Percentiles rank a stretch among this genome's conserved stretches.
Evolutionary conservation across 306 rosid genomes (phyloP).

Genomic region (Citrullus colocynthis): DNA sequence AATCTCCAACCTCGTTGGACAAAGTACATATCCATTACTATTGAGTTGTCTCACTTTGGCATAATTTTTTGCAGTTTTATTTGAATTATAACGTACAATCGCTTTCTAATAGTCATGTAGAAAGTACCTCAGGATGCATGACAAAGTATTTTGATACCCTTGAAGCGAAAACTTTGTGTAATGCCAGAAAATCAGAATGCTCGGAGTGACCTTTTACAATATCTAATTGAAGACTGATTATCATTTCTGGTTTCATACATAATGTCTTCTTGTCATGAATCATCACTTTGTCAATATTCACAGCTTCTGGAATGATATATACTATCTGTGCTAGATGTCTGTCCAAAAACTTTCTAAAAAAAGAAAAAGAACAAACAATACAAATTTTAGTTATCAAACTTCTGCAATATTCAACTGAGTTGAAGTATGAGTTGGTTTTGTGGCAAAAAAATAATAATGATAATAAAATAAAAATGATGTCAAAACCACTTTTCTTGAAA

Average conservation of each 20-base stretch:
- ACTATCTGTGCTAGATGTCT: conserved; percentile 52
- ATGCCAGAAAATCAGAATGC: conserved; percentile 30
- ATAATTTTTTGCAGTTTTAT: neutral
- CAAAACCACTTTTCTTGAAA: neutral
- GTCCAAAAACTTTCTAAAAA: conserved; percentile 38
- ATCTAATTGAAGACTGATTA: conserved; percentile 36
- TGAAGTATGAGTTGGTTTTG: neutral
- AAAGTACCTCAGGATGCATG: conserved; percentile 45
- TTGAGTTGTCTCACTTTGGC: too few species aligned
- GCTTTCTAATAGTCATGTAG: neutral
- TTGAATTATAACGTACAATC: neutral
- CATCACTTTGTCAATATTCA: conserved; percentile 28
- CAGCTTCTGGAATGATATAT: conserved; percentile 46
- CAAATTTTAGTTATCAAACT: neutral
- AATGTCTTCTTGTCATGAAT: conserved; percentile 37
- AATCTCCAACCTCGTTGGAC: too few species aligned
- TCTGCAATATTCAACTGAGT: neutral
- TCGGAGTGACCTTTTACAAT: conserved; percentile 26
- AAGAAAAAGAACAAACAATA: conserved; percentile 10
- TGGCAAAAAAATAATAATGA: neutral
- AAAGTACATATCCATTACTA: too few species aligned
- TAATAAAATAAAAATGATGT: neutral
- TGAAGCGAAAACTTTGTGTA: conserved; percentile 30
- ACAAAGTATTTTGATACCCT: conserved; percentile 34
- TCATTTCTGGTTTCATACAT: conserved; percentile 49